These are phyloP conservation scores for Caloboletus firmus DNA, from an alignment of 1,284 basidiomycete species.

Conservation along the genomic window DNA sequence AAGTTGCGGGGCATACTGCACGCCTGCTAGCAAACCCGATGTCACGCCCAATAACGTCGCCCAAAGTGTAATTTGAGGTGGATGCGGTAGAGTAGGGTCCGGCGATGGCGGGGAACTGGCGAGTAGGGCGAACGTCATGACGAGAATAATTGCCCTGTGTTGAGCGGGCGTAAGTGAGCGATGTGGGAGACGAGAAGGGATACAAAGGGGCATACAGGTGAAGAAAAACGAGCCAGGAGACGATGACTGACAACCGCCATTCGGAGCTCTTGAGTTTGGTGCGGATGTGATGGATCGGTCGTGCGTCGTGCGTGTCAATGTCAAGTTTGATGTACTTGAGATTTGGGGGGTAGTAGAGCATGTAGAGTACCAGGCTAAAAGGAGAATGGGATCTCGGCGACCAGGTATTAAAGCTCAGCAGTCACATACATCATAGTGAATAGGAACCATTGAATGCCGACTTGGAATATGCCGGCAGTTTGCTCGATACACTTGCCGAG, in stretches of 20 bases:
- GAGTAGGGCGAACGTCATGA: slow-evolving; percentile 60
- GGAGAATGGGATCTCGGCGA: background rate
- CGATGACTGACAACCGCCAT: slow-evolving; percentile 74
- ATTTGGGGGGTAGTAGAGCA: slow-evolving; percentile 87
- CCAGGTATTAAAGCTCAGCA: background rate
- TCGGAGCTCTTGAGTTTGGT: slow-evolving; percentile 55
- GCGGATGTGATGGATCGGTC: slow-evolving; percentile 46
- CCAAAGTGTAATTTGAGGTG: slow-evolving; percentile 58
- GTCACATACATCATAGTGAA: slow-evolving; percentile 75
- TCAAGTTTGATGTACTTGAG: slow-evolving; percentile 65
- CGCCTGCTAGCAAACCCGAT: slow-evolving; percentile 72
- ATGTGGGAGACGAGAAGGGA: slow-evolving; percentile 10
- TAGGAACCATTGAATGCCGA: slow-evolving; percentile 82
- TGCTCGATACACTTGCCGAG: slow-evolving; percentile 78
- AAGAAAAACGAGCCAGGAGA: slow-evolving; percentile 69
- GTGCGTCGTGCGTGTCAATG: slow-evolving; percentile 45
- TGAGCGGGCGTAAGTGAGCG: slow-evolving; percentile 6
- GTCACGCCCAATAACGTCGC: slow-evolving; percentile 88
- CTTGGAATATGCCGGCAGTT: slow-evolving; percentile 82
- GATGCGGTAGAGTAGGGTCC: slow-evolving; percentile 34
- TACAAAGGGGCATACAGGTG: slow-evolving; percentile 64
- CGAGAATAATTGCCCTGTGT: slow-evolving; percentile 49
- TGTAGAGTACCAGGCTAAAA: slow-evolving; percentile 81
- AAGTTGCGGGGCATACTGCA: slow-evolving; percentile 91
- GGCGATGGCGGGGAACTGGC: slow-evolving; percentile 42